A percentile compares a stretch with the other conserved stretches of the same genome.
phyloP scores from a whole-genome alignment of 208 protist genomes.

The Phytomonas sp. region DNA sequence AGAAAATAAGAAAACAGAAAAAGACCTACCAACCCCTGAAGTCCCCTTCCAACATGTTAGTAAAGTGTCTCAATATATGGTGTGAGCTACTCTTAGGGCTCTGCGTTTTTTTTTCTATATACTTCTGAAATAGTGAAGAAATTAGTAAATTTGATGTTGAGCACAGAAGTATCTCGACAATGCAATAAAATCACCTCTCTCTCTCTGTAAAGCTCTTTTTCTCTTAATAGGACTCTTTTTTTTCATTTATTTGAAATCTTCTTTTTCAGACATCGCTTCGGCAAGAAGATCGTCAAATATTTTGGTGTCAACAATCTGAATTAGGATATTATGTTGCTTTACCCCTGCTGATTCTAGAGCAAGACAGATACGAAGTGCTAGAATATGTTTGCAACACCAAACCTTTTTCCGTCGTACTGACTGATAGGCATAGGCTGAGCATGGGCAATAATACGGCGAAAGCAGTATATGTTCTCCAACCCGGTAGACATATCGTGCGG shows the following conservation, averaged over 20 bases:
- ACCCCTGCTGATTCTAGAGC: conserved; percentile 42
- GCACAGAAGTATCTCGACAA: not conserved
- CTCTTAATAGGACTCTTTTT: not conserved
- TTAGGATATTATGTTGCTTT: conserved; percentile 33
- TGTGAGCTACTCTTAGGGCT: not conserved
- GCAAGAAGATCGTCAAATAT: conserved; percentile 23
- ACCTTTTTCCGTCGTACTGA: conserved; percentile 61
- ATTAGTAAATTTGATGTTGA: not conserved
- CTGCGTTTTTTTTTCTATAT: not conserved
- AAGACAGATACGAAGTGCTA: conserved; percentile 64
- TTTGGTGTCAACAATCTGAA: conserved; percentile 22
- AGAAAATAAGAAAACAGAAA: not conserved
- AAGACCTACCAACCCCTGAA: not conserved
- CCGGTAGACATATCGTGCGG: conserved; percentile 46
- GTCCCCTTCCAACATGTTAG: not conserved
- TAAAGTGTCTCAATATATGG: not conserved
- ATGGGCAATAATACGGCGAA: conserved; percentile 74
- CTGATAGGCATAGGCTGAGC: conserved; percentile 68
- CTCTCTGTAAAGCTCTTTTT: not conserved
- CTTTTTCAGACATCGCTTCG: conserved; percentile 3
- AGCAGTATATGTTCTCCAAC: conserved; percentile 70
- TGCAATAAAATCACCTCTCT: not conserved
- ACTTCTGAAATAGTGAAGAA: not conserved
- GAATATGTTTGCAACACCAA: conserved; percentile 79
- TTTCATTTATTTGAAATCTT: not conserved